Base-by-base conservation (phyloP, 1,284 basidiomycete species). In the Papiliotrema laurentii region DNA sequence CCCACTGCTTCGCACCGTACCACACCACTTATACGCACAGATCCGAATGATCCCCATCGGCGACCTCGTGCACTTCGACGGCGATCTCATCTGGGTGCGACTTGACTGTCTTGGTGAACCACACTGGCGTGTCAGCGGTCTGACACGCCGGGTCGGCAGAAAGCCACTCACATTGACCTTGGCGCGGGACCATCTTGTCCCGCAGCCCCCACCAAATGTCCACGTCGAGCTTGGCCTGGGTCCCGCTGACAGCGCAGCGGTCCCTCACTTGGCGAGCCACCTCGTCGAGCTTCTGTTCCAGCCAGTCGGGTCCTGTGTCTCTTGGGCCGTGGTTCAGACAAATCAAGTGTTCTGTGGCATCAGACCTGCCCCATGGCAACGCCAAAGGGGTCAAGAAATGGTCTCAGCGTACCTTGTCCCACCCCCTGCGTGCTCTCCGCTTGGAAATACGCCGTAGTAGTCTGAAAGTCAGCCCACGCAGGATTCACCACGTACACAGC, bases 381-480 rank as follows among this genome's bases (percentile, higher is more conserved):
- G 37, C n/a, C 6, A 19, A 39, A 22, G 16, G 34, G 34, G n/a
- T n/a, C n/a, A n/a, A n/a, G n/a, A n/a, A n/a, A n/a, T n/a, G n/a
- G n/a, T n/a, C n/a, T n/a, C n/a, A n/a, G 22, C 16, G 26, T 11
- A 64, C 66, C 66, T 55, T 71, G 66, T 2, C 68, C 68, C 22
- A 71, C 63, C 4, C 70, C 70, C 22, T 61, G 57, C 10, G 58
- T 56, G 30, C 69, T 61, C 42, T 72, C 70, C 2, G 63, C 63
- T 27, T 62, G 56, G 45, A 69, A 59, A 40, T 64, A 69, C 28
- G 59, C 61, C 35, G 52, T 59, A 4, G 58, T 60, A 33, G 60
- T 52, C 62, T 69, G n/a, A 37, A 11, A 16, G 21, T 19, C 25
- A 30, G 33, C 14, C 24, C 34, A 10, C 11, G 5, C 16, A 21